Percentiles rank a stretch among this genome's conserved stretches.
phyloP scores from a whole-genome alignment of 345 rosid genomes.

The Salix arbutifolia region DNA sequence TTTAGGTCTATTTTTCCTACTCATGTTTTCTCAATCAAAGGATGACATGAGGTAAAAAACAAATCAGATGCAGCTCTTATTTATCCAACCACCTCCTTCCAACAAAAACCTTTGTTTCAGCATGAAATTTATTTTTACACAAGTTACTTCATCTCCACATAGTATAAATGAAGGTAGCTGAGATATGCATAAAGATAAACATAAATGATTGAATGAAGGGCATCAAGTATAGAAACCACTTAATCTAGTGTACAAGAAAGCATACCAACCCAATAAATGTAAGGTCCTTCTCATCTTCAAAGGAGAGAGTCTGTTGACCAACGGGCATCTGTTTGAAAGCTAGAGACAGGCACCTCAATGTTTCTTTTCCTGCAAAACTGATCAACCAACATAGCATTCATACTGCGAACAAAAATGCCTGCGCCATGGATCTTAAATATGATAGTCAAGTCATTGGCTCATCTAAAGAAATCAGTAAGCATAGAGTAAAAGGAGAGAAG shows the following conservation, averaged over 20 bases:
- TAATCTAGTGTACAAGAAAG: conserved; percentile 34
- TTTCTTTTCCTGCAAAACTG: conserved; percentile 95
- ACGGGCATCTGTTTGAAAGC: conserved; percentile 78
- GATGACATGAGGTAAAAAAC: no score
- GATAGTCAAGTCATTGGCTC: background rate
- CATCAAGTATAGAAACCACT: background rate
- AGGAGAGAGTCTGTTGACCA: conserved; percentile 65
- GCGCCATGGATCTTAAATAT: background rate
- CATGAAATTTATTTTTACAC: background rate
- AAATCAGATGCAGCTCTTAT: background rate
- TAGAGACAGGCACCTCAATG: conserved; percentile 88
- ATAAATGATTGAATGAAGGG: background rate
- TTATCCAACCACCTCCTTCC: background rate
- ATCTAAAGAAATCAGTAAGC: background rate
- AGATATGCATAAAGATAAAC: background rate
- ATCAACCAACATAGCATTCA: conserved; percentile 26
- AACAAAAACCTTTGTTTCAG: background rate
- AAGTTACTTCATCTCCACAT: background rate
- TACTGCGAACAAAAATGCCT: background rate
- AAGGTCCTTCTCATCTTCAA: conserved; percentile 86
- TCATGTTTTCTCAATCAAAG: background rate
- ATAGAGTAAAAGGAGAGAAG: background rate
- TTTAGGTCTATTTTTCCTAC: background rate
- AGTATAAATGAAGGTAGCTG: background rate
- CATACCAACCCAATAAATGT: conserved; percentile 99